Evolutionary conservation across 768 basidiomycete species (phyloP), one percentile per base, ranked within the genome.

Genomic region (Mycena olivaceomarginata): DNA sequence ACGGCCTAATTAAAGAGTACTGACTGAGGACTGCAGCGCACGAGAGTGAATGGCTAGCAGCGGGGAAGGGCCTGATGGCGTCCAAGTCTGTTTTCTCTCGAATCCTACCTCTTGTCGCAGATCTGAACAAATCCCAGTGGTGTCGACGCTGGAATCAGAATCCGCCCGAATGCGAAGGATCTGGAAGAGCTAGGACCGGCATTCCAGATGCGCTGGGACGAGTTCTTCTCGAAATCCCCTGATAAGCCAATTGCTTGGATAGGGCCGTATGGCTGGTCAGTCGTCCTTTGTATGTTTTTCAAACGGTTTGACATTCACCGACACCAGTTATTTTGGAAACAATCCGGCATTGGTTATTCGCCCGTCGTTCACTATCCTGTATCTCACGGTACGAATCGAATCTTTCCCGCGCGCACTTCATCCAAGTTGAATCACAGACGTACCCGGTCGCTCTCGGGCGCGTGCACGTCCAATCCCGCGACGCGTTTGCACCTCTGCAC

Each of bases 121-220:
- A 12, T 16, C 39, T 10, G 51, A 25, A 15, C 37, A 22, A 8
- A 6, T 12, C 57, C 80, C 31, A 93, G 92, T 77, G 91, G 85
- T 1, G 72, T 90, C 37, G 91, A 93, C 72, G 88, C 88, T 31
- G 92, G 90, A 5, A 86, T 91, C 75, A 93, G 92, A 79, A 77
- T 93, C 15, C 87, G 93, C 39, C 93, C 93, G 2, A 88, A 82
- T 20, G 76, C 79, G 1, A 83, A 86, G 2, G 93, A 94, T 51
- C 84, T 92, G 39, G 84, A 87, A 65, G 86, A 85, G 18, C 82
- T 94, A 39, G 89, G 88, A 18, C 86, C 90, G 11, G 86, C 80
- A 10, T 94, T 93, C 78, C 79, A 85, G 16, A 56, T 84, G 37
- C 83, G 87, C 56, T 93, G 92, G 93, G 82, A 87, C 2, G 80